A percentile compares a stretch with the other conserved stretches of the same genome.
phyloP scores from a whole-genome alignment of 2,329 filamentous ascomycete genomes.

The Leptographium procerum region DNA sequence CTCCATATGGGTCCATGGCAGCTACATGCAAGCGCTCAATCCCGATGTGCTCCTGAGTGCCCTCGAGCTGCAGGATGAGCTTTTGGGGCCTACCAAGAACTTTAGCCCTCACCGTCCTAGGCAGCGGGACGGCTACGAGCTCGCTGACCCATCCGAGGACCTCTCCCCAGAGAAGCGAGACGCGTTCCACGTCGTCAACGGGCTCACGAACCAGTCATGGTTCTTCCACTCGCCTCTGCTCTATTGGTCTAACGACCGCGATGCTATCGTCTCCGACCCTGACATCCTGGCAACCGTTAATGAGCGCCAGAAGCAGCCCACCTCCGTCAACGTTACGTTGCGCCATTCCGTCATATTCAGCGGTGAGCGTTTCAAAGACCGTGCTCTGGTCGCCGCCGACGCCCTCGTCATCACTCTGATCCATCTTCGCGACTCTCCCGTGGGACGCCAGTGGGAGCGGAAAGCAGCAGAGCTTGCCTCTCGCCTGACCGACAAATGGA shows the following conservation, averaged over 20 bases:
- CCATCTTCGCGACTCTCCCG: conserved; percentile 52
- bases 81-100: conserved; percentile 50
- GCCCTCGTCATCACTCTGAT: conserved; percentile 69
- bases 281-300: conserved; percentile 63
- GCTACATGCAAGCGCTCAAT: conserved; percentile 66
- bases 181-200: conserved; percentile 46
- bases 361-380: conserved; percentile 63
- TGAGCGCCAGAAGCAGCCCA: conserved; percentile 45
- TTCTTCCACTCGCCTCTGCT: conserved; percentile 74
- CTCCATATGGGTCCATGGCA: conserved; percentile 71
- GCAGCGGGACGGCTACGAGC: not conserved
- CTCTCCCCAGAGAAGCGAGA: conserved; percentile 38
- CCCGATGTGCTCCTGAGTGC: conserved; percentile 53
- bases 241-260: conserved; percentile 63
- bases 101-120: conserved; percentile 37
- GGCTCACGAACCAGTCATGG: conserved; percentile 53
- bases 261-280: conserved; percentile 44
- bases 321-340: conserved; percentile 61
- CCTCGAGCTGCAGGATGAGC: conserved; percentile 56
- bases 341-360: conserved; percentile 72
- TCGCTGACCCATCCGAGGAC: conserved; percentile 18
- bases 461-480: conserved; percentile 42
- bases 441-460: conserved; percentile 54
- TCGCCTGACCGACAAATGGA: conserved; percentile 43
- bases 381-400: conserved; percentile 58